Base-by-base conservation (phyloP, 495 filamentous ascomycete genomes). In the Penicillium canariense region DNA sequence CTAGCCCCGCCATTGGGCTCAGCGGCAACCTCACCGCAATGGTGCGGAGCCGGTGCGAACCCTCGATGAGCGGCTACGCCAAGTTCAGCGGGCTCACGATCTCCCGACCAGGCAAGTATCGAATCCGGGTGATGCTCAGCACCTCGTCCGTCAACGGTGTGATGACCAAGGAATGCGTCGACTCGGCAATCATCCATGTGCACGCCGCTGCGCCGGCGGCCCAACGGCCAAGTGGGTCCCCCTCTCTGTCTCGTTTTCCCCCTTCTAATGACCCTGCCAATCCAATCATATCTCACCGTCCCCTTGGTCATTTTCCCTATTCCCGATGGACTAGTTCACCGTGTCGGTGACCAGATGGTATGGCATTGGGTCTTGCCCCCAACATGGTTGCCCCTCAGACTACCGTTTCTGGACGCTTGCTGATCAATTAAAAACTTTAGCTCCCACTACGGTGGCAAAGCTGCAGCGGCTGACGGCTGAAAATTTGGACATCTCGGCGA, bases 1-100 rank as follows among this genome's bases (percentile, higher is more conserved):
- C 59, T 4, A 57, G 44, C n/a, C 34, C 65, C 20, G 56, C 58
- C 0, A 7, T 47, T n/a, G 68, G 66, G 2, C 53, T 74, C 20
- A 54, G 61, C 7, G 73, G 73, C 7, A 64, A 27, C 40, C 59
- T 71, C 23, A 71, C 73, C 5, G 68, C 70, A 7, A 76, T 68
- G 15, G 68, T 74, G 17, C 67, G 69, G 55, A 72, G 67, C 26
- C 63, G 65, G 27, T 54, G 43, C 35, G 70, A 68, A 5, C 70
- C 65, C 26, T 56, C 69, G n/a, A 70, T 58, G 23, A 73, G 65
- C 44, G 73, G 73, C 5, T 74, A 69, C 42, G 71, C 68, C n/a
- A 64, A 64, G 25, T 71, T 74, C 44, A 56, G 55, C 3, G 58
- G 59, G 2, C 60, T 76, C 9, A 65, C 56, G 0, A 68, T 76